Evolutionary conservation across 192 early-diverging fungal genomes (phyloP), one percentile per base, ranked within the genome.

Genomic region (Coemansia sp.): DNA sequence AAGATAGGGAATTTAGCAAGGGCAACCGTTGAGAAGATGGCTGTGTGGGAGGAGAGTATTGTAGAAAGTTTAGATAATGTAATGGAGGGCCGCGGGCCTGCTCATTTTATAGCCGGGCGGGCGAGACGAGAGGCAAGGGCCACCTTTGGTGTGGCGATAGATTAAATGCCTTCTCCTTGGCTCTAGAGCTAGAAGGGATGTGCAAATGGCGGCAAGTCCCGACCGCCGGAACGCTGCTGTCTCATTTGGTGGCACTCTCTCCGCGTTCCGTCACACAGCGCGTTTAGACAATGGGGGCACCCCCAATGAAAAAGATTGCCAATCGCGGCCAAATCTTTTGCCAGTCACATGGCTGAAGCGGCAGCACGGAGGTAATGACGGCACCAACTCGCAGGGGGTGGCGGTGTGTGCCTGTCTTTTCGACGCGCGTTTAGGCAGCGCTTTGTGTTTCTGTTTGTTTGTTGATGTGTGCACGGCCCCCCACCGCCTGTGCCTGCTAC

Each of bases 301-400:
- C 52, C 29, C 52, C 32, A 32, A 34, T 9, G 26, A 52, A 53
- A 53, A 34, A 11, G 29, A 53, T 53, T 53, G 52, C 52, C 52
- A 53, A 53, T 53, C 52, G 52, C 52, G 52, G 52, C n/a, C 52
- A 29, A 53, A 53, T 53, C 52, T 34, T 29, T 53, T 24, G 8
- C 32, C 29, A 29, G 29, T 34, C 27, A 34, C 52, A 53, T 34
- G 27, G n/a, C 29, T 18, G n/a, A 32, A 19, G 15, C 1, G 21
- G 8, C 29, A 34, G 52, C n/a, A 53, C 44, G 18, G 18, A 26
- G 43, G 11, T 44, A 24, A 44, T 44, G 43, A 17, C 39, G 39
- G 22, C 21, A 14, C 48, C 38, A 39, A 11, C 38, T 3, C 12
- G 12, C 15, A 11, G 12, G 15, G 2, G 12, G 9, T 39, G 9